Base-by-base conservation (phyloP, 768 basidiomycete species). In the Asterophora lycoperdoides region DNA sequence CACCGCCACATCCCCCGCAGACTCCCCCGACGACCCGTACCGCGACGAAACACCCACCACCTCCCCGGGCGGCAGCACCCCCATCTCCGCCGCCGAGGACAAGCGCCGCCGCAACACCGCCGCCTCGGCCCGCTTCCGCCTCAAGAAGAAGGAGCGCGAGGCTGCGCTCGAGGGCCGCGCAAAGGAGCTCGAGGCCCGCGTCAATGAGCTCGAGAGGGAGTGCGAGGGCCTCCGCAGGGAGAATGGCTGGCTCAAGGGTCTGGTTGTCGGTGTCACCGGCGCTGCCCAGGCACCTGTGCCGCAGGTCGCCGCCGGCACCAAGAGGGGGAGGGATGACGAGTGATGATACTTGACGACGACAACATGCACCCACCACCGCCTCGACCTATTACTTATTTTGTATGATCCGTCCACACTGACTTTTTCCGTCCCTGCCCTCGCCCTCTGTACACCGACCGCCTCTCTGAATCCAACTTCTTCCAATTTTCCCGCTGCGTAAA, bases 71-170 rank as follows among this genome's bases (percentile, higher is more conserved):
- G 64, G 64, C 6, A 45, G 23, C 23, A n/a, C 23, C 23, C 23
- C 69, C 0, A 17, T 81, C 2, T 77, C 77, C 6, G 72, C 84
- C 5, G 66, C 84, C 0, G 93, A 95, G 66, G 93, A 95, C 68
- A 95, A 95, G 64, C 84, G 93, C n/a, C 78, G 92, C 49, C 74
- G 93, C 39, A 96, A 96, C 64, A 96, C 93, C 0, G 90, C 90
- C 1, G 93, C 93, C 0, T 91, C 88, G 45, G 93, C 93, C 28
- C 87, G 93, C 7, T 96, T 96, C 77, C 79, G 93, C 51, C 68
- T 92, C 61, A 96, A 95, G 78, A 96, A 96, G 77, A 96, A 96
- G 74, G 91, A 94, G 68, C 77, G 93, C 11, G 93, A 96, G 69
- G 85, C 81, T 2, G 93, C 93, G 13, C 73, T 95, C 17, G 93